Evolutionary conservation across 129 eudicot species (phyloP).

Genomic region (Dittrichia graveolens): DNA sequence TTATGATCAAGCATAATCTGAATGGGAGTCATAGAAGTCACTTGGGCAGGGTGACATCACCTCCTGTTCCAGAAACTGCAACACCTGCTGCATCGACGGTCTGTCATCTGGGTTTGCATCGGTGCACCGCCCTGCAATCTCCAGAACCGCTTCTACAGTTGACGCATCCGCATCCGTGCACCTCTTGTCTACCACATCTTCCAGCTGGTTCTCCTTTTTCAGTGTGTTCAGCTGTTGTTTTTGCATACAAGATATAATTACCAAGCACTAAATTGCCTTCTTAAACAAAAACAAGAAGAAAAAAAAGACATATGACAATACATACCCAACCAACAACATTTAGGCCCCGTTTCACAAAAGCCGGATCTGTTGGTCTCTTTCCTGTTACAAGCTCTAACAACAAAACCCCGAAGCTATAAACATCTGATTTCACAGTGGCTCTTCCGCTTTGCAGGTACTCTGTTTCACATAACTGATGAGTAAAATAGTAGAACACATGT

Average conservation of each 20-base stretch:
- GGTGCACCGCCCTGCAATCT: conserved; percentile 87
- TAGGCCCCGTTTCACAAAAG: conserved; percentile 76
- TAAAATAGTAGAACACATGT: not conserved
- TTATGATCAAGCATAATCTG: conserved; percentile 72
- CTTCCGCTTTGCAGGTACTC: conserved; percentile 97
- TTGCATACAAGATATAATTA: not conserved
- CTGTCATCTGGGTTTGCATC: conserved; percentile 82
- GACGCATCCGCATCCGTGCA: conserved; percentile 72
- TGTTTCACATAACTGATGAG: conserved; percentile 32
- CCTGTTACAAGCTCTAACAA: conserved; percentile 90
- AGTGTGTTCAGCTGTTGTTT: conserved; percentile 72
- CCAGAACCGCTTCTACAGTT: conserved; percentile 82
- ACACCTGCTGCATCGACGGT: conserved; percentile 81
- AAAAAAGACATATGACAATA: not conserved
- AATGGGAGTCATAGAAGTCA: conserved; percentile 94
- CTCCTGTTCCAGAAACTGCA: conserved; percentile 92
- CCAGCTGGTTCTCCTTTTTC: conserved; percentile 63
- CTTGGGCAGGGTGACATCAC: conserved; percentile 97
- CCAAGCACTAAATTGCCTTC: not conserved
- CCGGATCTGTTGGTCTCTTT: conserved; percentile 93
- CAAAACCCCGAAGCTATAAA: conserved; percentile 97
- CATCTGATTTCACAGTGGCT: conserved; percentile 95
- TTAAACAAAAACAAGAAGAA: too few species aligned
- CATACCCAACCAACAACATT: conserved; percentile 98
- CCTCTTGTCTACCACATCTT: conserved; percentile 66